Evolutionary conservation across 495 filamentous ascomycete genomes (phyloP), one percentile per base, ranked within the genome.

Genomic region (Neurospora africana): DNA sequence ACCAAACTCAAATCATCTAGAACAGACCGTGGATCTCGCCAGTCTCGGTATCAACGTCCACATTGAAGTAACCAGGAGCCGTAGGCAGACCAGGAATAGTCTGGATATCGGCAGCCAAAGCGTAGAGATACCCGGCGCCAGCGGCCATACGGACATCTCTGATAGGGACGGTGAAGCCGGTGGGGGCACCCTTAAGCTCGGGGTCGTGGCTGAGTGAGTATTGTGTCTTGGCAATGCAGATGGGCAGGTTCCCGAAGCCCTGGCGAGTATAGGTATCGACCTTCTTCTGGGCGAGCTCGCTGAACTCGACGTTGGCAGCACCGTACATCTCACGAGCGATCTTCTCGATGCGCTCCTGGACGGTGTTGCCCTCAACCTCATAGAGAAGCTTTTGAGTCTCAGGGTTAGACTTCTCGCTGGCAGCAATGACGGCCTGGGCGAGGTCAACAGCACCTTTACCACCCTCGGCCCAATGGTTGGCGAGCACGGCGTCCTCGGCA

Each of bases 221-320:
- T 82, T 99, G 95, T 47, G 95, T 98, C 89, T 98, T 99, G 72
- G 95, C 94, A 73, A 98, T 90, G 82, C 95, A 98, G 80, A 98
- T 97, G 4, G 95, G 95, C 72, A 98, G 86, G 76, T 96, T 93
- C 11, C 90, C 89, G 77, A 96, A 95, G 44, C 94, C 95, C 82
- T 98, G 95, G 79, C 90, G 89, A 19, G 90, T 93, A 84, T 99
- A 99, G 30, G 89, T 93, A 77, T 98, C 94, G 74, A 98, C 91
- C 87, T 99, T 98, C 84, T 93, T 92, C 84, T 95, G 93, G 0
- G 95, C 95, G 61, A 94, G 86, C 77, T 97, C 93, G 81, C 91
- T 94, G 83, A 99, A 96, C 82, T 97, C 93, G 70, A 98, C 94
- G 74, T 89, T 89, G 13, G 87, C 90, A 9, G 94, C 95, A 53